Conservation (phyloP, 2,329 filamentous ascomycete species). For the Zelopaecilomyces penicillatus region DNA sequence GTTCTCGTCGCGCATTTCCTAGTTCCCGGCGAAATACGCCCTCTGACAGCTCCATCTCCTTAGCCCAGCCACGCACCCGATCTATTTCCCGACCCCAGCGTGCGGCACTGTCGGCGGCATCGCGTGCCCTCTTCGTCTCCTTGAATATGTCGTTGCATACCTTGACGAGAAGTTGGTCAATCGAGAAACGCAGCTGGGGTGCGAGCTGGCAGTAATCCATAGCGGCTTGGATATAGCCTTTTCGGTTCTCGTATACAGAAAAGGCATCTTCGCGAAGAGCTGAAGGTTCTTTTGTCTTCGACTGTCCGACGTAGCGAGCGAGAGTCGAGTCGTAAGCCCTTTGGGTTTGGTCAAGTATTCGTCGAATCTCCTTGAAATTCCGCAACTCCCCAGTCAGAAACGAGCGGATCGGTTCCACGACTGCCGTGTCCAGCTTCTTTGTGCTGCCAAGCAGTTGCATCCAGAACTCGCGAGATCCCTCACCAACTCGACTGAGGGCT, state of each 20-base stretch:
- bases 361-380: constrained; percentile 76
- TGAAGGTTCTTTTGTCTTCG: constrained; percentile 89
- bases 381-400: constrained; percentile 76
- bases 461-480: constrained; percentile 86
- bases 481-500: constrained; percentile 74
- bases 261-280: constrained; percentile 91
- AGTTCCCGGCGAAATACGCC: constrained; percentile 74
- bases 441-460: constrained; percentile 62
- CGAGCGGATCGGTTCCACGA: constrained; percentile 71
- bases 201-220: constrained; percentile 89
- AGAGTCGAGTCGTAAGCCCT: constrained; percentile 76
- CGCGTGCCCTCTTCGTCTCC: constrained; percentile 68
- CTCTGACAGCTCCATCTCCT: constrained; percentile 89
- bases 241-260: constrained; percentile 84
- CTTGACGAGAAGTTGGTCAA: constrained; percentile 80
- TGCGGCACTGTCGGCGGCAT: constrained; percentile 54
- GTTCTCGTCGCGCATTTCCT: constrained; percentile 66
- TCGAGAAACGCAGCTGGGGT: constrained; percentile 71
- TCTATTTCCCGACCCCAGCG: constrained; percentile 78
- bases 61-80: constrained; percentile 83
- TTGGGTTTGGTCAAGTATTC: constrained; percentile 69
- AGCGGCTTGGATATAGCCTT: constrained; percentile 81
- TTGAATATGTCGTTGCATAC: constrained; percentile 82
- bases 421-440: constrained; percentile 66
- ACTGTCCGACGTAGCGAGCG: constrained; percentile 73